A percentile compares a stretch with the other conserved stretches of the same genome.
Conservation (phyloP, 1,284 basidiomycete species). For the Takashimella koratensis region DNA sequence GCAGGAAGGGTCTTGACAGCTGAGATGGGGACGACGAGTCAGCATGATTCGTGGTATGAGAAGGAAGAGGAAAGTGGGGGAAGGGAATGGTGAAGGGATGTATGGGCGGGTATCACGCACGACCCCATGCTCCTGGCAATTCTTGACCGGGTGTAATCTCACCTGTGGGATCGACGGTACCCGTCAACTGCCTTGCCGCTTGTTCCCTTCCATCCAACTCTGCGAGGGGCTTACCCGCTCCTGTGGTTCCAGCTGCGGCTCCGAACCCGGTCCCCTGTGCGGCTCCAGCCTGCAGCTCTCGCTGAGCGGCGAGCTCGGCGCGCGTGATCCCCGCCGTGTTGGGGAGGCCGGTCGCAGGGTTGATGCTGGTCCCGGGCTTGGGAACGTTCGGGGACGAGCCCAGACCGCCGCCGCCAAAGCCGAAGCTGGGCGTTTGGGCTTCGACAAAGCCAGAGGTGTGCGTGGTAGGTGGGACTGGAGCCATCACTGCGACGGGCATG, state of each 20-base stretch:
- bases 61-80: no score
- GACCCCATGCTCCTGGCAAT: constrained; percentile 43
- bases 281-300: constrained; percentile 51
- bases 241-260: not conserved
- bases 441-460: not conserved
- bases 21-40: no score
- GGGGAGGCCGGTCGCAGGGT: constrained; percentile 36
- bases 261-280: constrained; percentile 5
- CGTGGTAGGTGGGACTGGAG: not conserved
- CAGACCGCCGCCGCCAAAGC: constrained; percentile 16
- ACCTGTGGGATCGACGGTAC: constrained; percentile 6
- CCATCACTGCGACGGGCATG: not conserved
- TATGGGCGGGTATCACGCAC: no score
- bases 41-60: no score
- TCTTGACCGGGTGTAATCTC: constrained; percentile 36
- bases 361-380: constrained; percentile 23
- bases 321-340: constrained; percentile 38
- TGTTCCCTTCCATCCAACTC: constrained; percentile 37
- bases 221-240: constrained; percentile 6
- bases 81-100: no score
- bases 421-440: not conserved
- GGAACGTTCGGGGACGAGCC: constrained; percentile 26
- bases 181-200: constrained; percentile 34
- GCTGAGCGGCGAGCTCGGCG: constrained; percentile 33
- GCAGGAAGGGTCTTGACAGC: constrained; percentile 17